These are phyloP conservation scores for Symbiodinium natans DNA, from an alignment of 73 alveolate genomes.

Conservation along the genomic window DNA sequence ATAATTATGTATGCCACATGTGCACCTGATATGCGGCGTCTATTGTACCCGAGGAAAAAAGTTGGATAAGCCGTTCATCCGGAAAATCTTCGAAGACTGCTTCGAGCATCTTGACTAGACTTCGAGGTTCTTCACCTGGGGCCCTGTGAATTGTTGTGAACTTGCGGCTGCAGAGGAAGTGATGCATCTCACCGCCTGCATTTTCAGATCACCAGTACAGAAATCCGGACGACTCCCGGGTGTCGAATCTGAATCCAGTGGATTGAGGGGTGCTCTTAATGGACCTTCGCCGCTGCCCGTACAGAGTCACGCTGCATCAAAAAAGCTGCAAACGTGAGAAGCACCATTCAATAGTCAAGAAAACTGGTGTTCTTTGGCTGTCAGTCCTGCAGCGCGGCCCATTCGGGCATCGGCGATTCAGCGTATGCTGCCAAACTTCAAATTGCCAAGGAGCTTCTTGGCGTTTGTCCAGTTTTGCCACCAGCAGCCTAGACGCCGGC, in stretches of 20 bases:
- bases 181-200: not conserved
- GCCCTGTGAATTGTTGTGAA: too few species aligned
- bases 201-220: not conserved
- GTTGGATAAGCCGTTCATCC: slow-evolving; percentile 62
- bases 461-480: slow-evolving; percentile 3
- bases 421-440: slow-evolving; percentile 8
- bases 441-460: slow-evolving; percentile 9
- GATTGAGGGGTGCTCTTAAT: slow-evolving; percentile 8
- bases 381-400: not conserved
- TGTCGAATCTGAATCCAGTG: not conserved
- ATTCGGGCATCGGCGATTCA: slow-evolving; percentile 5
- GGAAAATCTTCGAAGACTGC: slow-evolving; percentile 39
- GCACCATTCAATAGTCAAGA: too few species aligned
- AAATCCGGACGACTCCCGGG: not conserved
- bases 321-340: too few species aligned
- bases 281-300: slow-evolving; percentile 27
- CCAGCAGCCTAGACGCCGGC: not conserved
- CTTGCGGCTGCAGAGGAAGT: not conserved
- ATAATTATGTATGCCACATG: too few species aligned
- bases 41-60: slow-evolving; percentile 37
- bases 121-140: not conserved
- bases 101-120: slow-evolving; percentile 13
- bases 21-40: too few species aligned
- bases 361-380: not conserved
- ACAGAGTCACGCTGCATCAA: not conserved